Conservation (phyloP, 179 eudicot genomes). For the Heliamphora pulchella region DNA sequence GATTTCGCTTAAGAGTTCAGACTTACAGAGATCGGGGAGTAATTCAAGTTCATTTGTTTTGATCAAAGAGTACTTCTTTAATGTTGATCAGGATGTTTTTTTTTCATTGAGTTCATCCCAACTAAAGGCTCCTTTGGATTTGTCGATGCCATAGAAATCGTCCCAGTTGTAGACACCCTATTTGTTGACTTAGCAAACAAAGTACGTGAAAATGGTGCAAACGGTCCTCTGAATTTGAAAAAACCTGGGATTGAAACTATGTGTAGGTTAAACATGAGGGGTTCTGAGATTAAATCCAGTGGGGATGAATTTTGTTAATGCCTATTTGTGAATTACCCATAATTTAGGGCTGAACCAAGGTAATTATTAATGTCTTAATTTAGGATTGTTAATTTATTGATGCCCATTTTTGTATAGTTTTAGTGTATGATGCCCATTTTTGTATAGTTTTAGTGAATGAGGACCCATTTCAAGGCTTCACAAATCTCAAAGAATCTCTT, state of each 20-base stretch:
- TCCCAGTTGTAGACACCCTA: conserved; percentile 17
- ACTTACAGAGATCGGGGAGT: conserved; percentile 20
- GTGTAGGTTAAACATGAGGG: conserved; percentile 40
- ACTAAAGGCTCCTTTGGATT: conserved; percentile 31
- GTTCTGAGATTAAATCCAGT: conserved; percentile 24
- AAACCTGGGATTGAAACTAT: conserved; percentile 34
- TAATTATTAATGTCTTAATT: too few relatives aligned
- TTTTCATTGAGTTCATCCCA: conserved; percentile 30
- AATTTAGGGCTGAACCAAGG: too few relatives aligned
- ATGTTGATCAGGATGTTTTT: conserved; percentile 6
- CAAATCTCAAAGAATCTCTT: too few relatives aligned
- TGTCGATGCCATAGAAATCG: conserved; percentile 36
- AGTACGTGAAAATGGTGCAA: conserved; percentile 31
- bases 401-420: too few relatives aligned
- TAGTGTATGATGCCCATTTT: too few relatives aligned
- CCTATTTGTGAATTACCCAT: too few relatives aligned
- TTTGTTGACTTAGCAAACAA: conserved; percentile 27
- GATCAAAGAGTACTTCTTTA: conserved; percentile 34
- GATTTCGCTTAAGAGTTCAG: conserved; percentile 23
- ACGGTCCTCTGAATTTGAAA: conserved; percentile 19
- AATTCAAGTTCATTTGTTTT: conserved; percentile 24
- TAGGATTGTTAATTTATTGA: too few relatives aligned
- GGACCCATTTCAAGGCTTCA: too few relatives aligned
- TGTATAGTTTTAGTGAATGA: too few relatives aligned
- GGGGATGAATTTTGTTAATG: conserved; percentile 18